Conservation (phyloP, 179 eudicot species). For the Actinidia chinensis region DNA sequence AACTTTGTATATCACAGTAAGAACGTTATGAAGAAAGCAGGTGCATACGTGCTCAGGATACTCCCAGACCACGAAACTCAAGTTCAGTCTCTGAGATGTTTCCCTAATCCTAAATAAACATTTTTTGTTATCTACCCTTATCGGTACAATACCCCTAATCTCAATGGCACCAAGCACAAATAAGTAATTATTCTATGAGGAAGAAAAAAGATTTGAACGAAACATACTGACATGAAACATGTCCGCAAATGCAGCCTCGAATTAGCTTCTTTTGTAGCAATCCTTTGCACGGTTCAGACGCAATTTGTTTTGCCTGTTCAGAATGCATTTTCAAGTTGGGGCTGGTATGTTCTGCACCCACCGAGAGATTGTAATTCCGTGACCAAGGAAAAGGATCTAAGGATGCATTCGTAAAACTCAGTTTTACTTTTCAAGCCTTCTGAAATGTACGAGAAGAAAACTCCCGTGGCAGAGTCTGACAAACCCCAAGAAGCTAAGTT, state of each 20-base stretch:
- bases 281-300: not conserved
- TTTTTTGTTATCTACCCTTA: constrained; percentile 39
- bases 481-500: constrained; percentile 83
- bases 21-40: constrained; percentile 12
- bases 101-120: constrained; percentile 18
- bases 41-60: constrained; percentile 23
- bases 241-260: constrained; percentile 6
- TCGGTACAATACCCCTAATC: constrained; percentile 51
- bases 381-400: not conserved
- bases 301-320: not conserved
- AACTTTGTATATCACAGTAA: constrained; percentile 18
- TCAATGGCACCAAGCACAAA: constrained; percentile 23
- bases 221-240: constrained; percentile 10
- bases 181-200: constrained; percentile 14
- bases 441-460: constrained; percentile 68
- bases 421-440: constrained; percentile 47
- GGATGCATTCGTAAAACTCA: not conserved
- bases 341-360: not conserved
- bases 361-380: not conserved
- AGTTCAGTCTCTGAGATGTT: constrained; percentile 12
- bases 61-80: constrained; percentile 19
- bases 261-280: not conserved
- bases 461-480: constrained; percentile 79
- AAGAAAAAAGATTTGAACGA: constrained; percentile 11
- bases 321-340: not conserved